Evolutionary conservation across 805 yeast species (phyloP).

Genomic region (Sugiyamaella valdiviana): DNA sequence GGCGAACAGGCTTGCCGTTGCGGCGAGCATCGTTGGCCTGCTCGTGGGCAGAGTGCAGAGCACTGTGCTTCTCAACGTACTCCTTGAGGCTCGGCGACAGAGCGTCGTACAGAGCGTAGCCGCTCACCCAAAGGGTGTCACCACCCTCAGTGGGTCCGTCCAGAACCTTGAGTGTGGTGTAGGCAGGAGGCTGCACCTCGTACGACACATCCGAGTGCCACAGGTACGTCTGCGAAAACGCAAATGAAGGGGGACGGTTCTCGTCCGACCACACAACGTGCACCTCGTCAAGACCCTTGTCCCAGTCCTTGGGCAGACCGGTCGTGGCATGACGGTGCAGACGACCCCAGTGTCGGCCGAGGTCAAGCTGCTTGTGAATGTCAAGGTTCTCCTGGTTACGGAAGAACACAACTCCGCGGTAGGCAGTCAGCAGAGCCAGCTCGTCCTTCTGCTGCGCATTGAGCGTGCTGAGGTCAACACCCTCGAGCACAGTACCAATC

Average conservation of each 20-base stretch:
- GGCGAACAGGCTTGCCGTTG: slow-evolving; percentile 60
- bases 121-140: slow-evolving; percentile 47
- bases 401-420: slow-evolving; percentile 46
- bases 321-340: slow-evolving; percentile 44
- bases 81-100: slow-evolving; percentile 43
- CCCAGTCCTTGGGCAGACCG: slow-evolving; percentile 39
- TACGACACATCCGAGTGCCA: slow-evolving; percentile 79
- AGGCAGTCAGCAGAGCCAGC: slow-evolving; percentile 42
- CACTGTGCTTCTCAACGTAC: slow-evolving; percentile 37
- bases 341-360: slow-evolving; percentile 66
- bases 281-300: slow-evolving; percentile 38
- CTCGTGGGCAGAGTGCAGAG: slow-evolving; percentile 23
- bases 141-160: slow-evolving; percentile 51
- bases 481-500: slow-evolving; percentile 58
- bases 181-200: slow-evolving; percentile 66
- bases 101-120: slow-evolving; percentile 47
- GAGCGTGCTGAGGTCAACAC: slow-evolving; percentile 40
- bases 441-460: slow-evolving; percentile 42
- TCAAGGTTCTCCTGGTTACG: slow-evolving; percentile 52
- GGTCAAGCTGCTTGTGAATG: slow-evolving; percentile 49
- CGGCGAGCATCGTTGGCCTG: slow-evolving; percentile 24
- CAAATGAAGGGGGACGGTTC: slow-evolving; percentile 23
- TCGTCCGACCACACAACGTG: slow-evolving; percentile 29
- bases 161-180: slow-evolving; percentile 56
- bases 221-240: slow-evolving; percentile 25